Evolutionary conservation across 2,329 filamentous ascomycete species (phyloP).

Genomic region (Verticillium longisporum): DNA sequence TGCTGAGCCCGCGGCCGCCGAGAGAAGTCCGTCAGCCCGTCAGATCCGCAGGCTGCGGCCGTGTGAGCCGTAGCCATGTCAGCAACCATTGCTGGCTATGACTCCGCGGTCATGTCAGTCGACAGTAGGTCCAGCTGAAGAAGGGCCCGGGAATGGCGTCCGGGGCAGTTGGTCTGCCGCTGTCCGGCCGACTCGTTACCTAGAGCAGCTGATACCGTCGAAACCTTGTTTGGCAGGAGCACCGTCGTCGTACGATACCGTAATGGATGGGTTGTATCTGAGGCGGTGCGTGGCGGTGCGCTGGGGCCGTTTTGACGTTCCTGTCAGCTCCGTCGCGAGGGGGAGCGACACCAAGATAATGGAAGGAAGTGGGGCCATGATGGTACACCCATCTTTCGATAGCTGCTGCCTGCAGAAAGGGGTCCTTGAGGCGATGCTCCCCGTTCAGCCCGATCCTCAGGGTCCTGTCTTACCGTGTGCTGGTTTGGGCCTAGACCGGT

Average conservation of each 20-base stretch:
- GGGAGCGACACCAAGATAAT: too few species aligned
- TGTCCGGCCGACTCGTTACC: background rate
- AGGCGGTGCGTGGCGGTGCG: background rate
- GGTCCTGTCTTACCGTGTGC: background rate
- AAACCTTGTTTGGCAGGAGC: background rate
- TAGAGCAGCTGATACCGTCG: background rate
- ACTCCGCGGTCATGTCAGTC: background rate
- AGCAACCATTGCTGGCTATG: background rate
- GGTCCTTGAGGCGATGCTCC: background rate
- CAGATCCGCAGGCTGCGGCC: background rate
- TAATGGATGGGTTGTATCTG: background rate
- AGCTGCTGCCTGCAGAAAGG: background rate
- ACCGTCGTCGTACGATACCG: background rate
- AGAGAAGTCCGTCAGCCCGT: too few species aligned
- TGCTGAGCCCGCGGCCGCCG: too few species aligned
- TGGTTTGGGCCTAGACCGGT: background rate
- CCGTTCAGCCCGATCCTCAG: background rate
- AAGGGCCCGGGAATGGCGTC: background rate
- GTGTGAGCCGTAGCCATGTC: background rate
- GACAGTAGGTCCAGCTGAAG: background rate
- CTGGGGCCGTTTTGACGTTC: background rate
- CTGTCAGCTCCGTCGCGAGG: too few species aligned
- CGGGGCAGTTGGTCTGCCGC: background rate
- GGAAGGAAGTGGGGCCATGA: background rate
- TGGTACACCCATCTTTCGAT: background rate